Base-by-base conservation (phyloP, 225 moss, liverwort and hornwort species). In the Sphagnum contortum region DNA sequence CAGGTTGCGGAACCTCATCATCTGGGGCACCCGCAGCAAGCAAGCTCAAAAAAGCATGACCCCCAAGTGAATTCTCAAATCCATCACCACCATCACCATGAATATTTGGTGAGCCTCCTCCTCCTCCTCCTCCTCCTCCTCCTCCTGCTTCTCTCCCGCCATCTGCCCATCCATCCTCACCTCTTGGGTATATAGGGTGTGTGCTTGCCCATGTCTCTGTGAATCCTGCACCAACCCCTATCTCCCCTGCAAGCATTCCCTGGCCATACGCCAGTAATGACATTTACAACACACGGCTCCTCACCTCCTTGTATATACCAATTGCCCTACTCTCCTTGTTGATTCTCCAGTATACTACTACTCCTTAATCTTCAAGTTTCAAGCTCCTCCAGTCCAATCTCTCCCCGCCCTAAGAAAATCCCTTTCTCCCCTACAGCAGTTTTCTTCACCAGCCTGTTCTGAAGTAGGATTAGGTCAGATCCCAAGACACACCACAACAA, bases 211-310 rank as follows among this genome's bases (percentile, higher is more conserved):
- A 95, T 13, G 89, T 88, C 60, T 91, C 88, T 5, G 86, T 81
- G 48, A 95, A 66, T 60, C 91, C 94, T 63, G 87, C 83, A 53
- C 89, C 94, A 13, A 75, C 87, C 8, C 89, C 86, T 50, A 91
- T 86, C 59, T 95, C 91, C 51, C 84, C 94, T 49, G 89, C 78
- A 50, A 95, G 89, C 67, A 91, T 73, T 44, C 94, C 94, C 68
- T 86, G 84, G 8, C 91, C 91, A 75, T 91, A 95, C 52, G 91
- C 86, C 57, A 95, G 74, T 66, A 91, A 87, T 80, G 91, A 91
- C 88, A 91, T 91, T 83, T 70, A 29, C 29, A 0, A 29, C 29
- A 29, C 29, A 29, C 29, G 29, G 29, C 29, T 29, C 29, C 29
- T 29, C 29, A 29, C 29, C 29, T 29, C 29, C 29, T 29, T 29